Conservation (phyloP, 2,329 filamentous ascomycete genomes). For the Penicillium sp. region DNA sequence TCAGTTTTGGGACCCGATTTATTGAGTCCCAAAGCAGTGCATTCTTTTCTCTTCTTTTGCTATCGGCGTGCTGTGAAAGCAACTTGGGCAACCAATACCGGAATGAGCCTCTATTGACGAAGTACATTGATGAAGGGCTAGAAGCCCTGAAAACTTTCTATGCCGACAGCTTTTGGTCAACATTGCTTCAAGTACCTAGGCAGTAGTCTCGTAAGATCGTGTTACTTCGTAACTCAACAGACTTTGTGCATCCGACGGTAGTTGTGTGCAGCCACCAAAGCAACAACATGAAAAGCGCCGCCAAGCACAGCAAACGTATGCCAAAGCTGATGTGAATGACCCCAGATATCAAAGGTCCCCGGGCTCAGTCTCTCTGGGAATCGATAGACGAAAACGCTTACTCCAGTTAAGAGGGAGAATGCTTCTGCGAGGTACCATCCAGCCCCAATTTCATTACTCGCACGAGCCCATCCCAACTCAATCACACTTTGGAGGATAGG, state of each 20-base stretch:
- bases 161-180: too few relatives aligned
- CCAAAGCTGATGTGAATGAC: conserved; percentile 17
- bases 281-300: conserved; percentile 8
- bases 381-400: conserved; percentile 9
- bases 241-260: not conserved
- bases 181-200: too few relatives aligned
- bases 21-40: too few relatives aligned
- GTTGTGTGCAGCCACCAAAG: conserved; percentile 3
- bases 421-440: conserved; percentile 15
- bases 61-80: too few relatives aligned
- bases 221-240: too few relatives aligned
- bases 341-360: conserved; percentile 14
- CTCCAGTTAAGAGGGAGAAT: conserved; percentile 9
- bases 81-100: too few relatives aligned
- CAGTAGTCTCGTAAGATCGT: too few relatives aligned
- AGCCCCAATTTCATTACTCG: conserved; percentile 7
- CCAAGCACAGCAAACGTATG: conserved; percentile 14
- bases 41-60: too few relatives aligned
- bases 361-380: conserved; percentile 13
- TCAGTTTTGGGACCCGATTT: too few relatives aligned
- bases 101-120: too few relatives aligned
- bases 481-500: conserved; percentile 26
- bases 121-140: too few relatives aligned
- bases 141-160: too few relatives aligned
- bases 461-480: conserved; percentile 22